Percentiles rank a stretch among this genome's conserved stretches.
Evolutionary conservation across 1,139 yeast species (phyloP).

Genomic region (Kodamaea derodonti): DNA sequence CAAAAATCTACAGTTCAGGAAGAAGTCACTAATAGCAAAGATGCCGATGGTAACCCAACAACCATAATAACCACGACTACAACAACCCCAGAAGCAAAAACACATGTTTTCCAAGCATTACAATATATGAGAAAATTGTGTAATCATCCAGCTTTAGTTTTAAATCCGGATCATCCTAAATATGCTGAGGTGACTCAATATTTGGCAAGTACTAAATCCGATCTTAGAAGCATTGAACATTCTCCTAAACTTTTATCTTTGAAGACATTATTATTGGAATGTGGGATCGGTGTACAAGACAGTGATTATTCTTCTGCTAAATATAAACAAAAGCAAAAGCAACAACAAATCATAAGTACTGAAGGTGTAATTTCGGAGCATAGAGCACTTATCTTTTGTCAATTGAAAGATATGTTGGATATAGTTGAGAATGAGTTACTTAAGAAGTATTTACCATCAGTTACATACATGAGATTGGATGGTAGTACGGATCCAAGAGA

Average conservation of each 20-base stretch:
- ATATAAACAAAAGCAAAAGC: slow-evolving; percentile 26
- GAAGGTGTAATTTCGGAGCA: slow-evolving; percentile 90
- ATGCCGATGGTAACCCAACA: slow-evolving; percentile 26
- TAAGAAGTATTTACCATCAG: slow-evolving; percentile 81
- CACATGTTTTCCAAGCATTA: slow-evolving; percentile 94
- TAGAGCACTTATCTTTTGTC: slow-evolving; percentile 93
- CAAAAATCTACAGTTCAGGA: slow-evolving; percentile 71
- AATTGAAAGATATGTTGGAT: slow-evolving; percentile 95
- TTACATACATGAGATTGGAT: slow-evolving; percentile 91
- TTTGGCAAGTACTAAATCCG: slow-evolving; percentile 55
- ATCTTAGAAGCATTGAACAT: slow-evolving; percentile 69
- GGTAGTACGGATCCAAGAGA: slow-evolving; percentile 93
- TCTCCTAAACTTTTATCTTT: slow-evolving; percentile 89
- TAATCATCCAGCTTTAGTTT: slow-evolving; percentile 94
- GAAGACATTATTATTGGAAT: slow-evolving; percentile 76
- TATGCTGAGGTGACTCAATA: slow-evolving; percentile 59
- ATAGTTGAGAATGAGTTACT: slow-evolving; percentile 90
- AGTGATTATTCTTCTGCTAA: slow-evolving; percentile 33
- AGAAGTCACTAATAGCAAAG: slow-evolving; percentile 45
- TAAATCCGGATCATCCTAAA: slow-evolving; percentile 83
- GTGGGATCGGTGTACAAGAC: slow-evolving; percentile 83
- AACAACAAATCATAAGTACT: slow-evolving; percentile 38
- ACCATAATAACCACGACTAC: slow-evolving; percentile 5
- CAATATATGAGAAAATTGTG: slow-evolving; percentile 97
- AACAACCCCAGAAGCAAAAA: slow-evolving; percentile 54